Evolutionary conservation across 768 basidiomycete genomes (phyloP), one percentile per base, ranked within the genome.

Genomic region (Crucibulum laeve): DNA sequence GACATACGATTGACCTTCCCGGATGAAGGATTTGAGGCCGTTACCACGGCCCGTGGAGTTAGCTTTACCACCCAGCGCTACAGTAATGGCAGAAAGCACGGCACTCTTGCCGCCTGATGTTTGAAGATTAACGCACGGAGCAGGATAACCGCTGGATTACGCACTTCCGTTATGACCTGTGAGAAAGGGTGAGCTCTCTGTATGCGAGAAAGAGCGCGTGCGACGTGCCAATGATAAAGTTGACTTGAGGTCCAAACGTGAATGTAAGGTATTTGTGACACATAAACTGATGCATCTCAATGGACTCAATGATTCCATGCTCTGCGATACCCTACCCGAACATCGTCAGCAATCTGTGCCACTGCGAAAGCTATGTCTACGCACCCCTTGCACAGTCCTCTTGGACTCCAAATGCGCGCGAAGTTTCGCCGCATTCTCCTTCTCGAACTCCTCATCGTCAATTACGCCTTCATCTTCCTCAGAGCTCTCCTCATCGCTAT

Each of bases 221-320:
- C 19, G 17, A 54, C 77, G 30, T 53, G 84, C 91, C 92, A 28
- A 95, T 95, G 53, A 99, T 89, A 57, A 98, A 98, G 65, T 98
- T 99, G 57, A 99, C 89, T 61, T 94, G 91, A 6, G 88, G 85
- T 0, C 92, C 91, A 50, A 98, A 91, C 2, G 77, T 74, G 63
- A 96, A 90, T 1, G 75, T 82, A 35, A 93, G 71, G 62, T 75
- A 83, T 59, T 82, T 76, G 66, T 98, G 94, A 62, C 93, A 96
- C 93, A 98, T 95, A 67, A 98, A 98, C 57, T 97, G 85, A 56
- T 82, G 75, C 79, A 91, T 81, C 56, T 92, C 86, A 33, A 96
- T 77, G 25, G 75, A 73, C 53, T 91, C 86, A 47, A 97, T 88
- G 51, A 97, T 84, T 4, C 94, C 95, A 53, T 84, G 79, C 40